Conservation (phyloP, 441 rosid genomes). For the Breynia disticha region DNA sequence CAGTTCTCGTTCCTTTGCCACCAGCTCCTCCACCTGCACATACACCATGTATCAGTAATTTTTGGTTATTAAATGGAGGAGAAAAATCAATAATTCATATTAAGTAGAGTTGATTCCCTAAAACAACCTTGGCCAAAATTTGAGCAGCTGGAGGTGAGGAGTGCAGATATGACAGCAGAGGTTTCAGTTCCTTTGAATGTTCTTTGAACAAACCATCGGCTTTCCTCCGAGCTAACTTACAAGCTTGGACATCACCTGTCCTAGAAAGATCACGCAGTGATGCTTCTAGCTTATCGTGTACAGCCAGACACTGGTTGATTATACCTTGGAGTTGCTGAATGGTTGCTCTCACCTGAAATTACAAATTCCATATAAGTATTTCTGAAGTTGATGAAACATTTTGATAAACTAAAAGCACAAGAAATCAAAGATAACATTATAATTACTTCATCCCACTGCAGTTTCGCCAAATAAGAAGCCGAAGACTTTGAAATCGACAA, state of each 20-base stretch:
- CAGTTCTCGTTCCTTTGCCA: conserved; percentile 71
- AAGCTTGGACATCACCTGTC: conserved; percentile 83
- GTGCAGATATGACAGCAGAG: conserved; percentile 50
- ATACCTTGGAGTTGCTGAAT: conserved; percentile 56
- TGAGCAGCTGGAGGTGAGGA: conserved; percentile 64
- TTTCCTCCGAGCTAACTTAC: conserved; percentile 81
- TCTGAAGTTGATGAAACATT: conserved; percentile 5
- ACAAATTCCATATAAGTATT: not conserved
- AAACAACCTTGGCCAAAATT: conserved; percentile 60
- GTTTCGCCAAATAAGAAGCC: conserved; percentile 74
- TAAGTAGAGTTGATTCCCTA: not conserved
- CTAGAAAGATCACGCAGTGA: conserved; percentile 86
- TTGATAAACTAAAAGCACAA: not conserved
- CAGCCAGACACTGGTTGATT: conserved; percentile 48
- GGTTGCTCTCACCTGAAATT: conserved; percentile 61
- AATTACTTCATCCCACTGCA: conserved; percentile 88
- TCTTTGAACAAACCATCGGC: conserved; percentile 70
- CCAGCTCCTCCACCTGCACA: conserved; percentile 69
- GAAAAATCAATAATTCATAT: too few relatives aligned
- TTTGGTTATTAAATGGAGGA: not conserved
- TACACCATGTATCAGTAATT: conserved; percentile 3
- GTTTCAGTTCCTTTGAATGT: conserved; percentile 62
- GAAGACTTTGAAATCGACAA: conserved; percentile 91
- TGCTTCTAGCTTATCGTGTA: conserved; percentile 77
- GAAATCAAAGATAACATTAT: not conserved